Evolutionary conservation across 352 stramenopile genomes (phyloP).

Genomic region (Pythium vanterpoolii): DNA sequence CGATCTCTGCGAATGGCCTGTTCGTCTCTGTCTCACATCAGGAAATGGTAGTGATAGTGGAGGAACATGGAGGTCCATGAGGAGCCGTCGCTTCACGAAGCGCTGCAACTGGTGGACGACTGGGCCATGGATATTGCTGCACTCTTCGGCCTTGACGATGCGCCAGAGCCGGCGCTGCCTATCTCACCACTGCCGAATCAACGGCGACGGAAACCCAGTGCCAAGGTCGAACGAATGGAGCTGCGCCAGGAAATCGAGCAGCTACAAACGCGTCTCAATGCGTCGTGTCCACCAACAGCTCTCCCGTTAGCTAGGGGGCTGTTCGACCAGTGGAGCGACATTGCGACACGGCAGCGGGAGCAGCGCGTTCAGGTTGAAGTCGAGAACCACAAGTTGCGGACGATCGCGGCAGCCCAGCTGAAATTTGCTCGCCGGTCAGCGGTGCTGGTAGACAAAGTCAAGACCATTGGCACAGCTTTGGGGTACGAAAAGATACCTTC

Average conservation of each 20-base stretch:
- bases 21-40: no score
- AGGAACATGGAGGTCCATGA: background rate
- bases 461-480: background rate
- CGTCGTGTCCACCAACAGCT: background rate
- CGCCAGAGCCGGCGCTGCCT: background rate
- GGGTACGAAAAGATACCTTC: background rate
- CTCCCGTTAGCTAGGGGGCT: background rate
- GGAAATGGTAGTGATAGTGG: no score
- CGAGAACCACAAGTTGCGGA: constrained; percentile 7
- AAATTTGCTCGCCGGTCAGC: background rate
- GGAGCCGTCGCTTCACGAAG: background rate
- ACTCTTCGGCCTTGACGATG: constrained; percentile 1
- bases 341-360: constrained; percentile 1
- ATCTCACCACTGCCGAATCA: background rate
- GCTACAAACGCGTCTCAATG: background rate
- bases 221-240: background rate
- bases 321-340: background rate
- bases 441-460: background rate
- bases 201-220: background rate
- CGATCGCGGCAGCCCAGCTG: background rate
- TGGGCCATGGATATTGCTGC: constrained; percentile 2
- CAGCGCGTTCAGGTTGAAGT: background rate
- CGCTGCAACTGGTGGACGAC: constrained; percentile 3
- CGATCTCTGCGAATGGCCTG: no score
- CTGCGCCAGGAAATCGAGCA: background rate